Evolutionary conservation across 1,139 yeast species (phyloP).

Genomic region (Meyerozyma elateridarum): DNA sequence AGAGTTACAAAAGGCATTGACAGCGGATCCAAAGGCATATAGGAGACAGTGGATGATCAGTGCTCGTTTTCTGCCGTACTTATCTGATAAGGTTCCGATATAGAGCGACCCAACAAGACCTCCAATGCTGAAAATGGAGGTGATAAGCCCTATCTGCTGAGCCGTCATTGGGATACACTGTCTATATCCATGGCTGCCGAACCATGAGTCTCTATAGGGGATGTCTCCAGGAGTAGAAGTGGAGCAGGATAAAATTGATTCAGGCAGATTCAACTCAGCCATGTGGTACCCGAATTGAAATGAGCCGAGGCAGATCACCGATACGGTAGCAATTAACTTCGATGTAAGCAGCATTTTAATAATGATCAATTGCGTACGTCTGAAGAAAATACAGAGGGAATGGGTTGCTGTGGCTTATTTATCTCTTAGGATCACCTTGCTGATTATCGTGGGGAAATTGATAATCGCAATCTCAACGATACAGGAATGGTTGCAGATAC

Average conservation of each 20-base stretch:
- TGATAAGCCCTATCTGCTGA: conserved; percentile 71
- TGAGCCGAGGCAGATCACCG: conserved; percentile 55
- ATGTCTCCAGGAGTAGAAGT: conserved; percentile 26
- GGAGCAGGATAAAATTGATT: conserved; percentile 52
- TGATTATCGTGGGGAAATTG: not conserved
- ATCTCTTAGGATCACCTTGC: conserved; percentile 1
- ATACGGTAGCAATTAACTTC: conserved; percentile 26
- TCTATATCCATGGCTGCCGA: conserved; percentile 32
- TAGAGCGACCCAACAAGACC: conserved; percentile 75
- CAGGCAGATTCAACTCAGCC: conserved; percentile 86
- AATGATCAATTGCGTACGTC: not conserved
- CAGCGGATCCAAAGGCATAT: conserved; percentile 62
- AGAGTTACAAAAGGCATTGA: conserved; percentile 50
- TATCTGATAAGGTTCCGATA: conserved; percentile 69
- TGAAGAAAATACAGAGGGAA: no score
- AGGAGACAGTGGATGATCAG: conserved; percentile 52
- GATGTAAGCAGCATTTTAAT: conserved; percentile 15
- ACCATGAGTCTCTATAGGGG: conserved; percentile 29
- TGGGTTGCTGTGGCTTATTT: no score
- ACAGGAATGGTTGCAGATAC: no score
- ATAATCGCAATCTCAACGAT: no score
- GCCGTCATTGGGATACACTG: conserved; percentile 58
- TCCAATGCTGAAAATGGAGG: conserved; percentile 81
- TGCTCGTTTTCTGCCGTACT: conserved; percentile 58
- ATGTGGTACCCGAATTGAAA: conserved; percentile 89